Base-by-base conservation (phyloP, 148 eudicot genomes). In the Vaccinium macrocarpon region DNA sequence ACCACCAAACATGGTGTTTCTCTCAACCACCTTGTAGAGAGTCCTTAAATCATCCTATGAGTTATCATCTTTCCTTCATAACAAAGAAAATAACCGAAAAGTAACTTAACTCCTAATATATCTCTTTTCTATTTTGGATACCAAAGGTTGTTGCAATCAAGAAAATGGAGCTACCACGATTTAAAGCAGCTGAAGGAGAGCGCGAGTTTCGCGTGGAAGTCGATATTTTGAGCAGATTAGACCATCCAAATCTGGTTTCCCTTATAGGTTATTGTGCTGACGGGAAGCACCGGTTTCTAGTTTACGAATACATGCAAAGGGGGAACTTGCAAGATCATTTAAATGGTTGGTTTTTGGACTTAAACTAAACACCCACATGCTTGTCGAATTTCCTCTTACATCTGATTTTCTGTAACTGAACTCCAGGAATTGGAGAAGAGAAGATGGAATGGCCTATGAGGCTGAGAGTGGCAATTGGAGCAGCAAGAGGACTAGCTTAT, bases 251-350 rank as follows among this genome's bases (percentile, higher is more conserved):
- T 93, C 92, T 97, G 42, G 99, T 95, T 38, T 89, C 95, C 15
- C 81, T 97, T 74, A 93, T 95, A 25, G 99, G 99, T 64, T 97
- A 97, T 84, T 95, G 98, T 81, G 99, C 98, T 29, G 97, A 95
- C 81, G 93, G 98, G 82, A 94, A 94, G 86, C 93, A 95, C 21
- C 86, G 98, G 75, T 95, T 95, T 80, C 92, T 97, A 52, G 99
- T 97, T 7, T 95, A 97, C 55, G 99, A 97, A 81, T 93, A 93
- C 84, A 90, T 95, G 98, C 94, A 86, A 77, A 92, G 91, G 49
- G 97, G 97, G 74, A 95, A 97, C 89, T 95, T 97, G 75, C 96
- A 95, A 85, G 99, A 97, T 89, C 94, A 92, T 82, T 86, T 95
- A 46, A 96, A 91, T 79, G 89, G 99, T 96, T 52, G 82, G 94